A percentile compares a stretch with the other conserved stretches of the same genome.
These are phyloP conservation scores for Plectosphaerella sp. DNA, from an alignment of 2,329 filamentous ascomycete species.

Conservation along the genomic window DNA sequence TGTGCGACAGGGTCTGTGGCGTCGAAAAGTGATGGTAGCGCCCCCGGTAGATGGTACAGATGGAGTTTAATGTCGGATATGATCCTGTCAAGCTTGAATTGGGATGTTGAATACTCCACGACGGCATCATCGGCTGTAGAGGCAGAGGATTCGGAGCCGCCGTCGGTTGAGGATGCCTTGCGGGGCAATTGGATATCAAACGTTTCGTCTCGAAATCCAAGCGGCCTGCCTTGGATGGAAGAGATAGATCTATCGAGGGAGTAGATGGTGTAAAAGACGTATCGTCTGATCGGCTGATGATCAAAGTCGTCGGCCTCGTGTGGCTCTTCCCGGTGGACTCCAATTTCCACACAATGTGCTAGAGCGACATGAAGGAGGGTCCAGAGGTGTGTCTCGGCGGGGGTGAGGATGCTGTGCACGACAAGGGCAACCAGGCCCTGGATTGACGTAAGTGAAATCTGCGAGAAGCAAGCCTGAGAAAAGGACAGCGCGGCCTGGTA, in stretches of 20 bases:
- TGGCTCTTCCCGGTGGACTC: slow-evolving; percentile 27
- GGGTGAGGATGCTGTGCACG: slow-evolving; percentile 25
- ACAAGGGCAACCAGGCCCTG: slow-evolving; percentile 25
- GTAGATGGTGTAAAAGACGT: slow-evolving; percentile 29
- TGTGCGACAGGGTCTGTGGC: slow-evolving; percentile 5
- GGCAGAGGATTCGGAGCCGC: background rate
- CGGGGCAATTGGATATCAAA: slow-evolving; percentile 23
- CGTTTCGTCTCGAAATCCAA: slow-evolving; percentile 29
- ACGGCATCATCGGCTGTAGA: slow-evolving; percentile 5
- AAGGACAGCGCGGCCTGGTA: slow-evolving; percentile 24
- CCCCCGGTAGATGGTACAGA: slow-evolving; percentile 16
- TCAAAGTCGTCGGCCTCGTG: slow-evolving; percentile 5
- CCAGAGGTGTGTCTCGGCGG: slow-evolving; percentile 28
- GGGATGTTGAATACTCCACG: slow-evolving; percentile 16
- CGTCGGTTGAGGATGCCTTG: too few species aligned
- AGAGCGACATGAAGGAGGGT: slow-evolving; percentile 28
- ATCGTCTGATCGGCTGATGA: slow-evolving; percentile 13
- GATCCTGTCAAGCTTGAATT: slow-evolving; percentile 19
- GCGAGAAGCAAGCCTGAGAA: slow-evolving; percentile 24
- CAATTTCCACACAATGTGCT: slow-evolving; percentile 30
- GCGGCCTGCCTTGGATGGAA: slow-evolving; percentile 30
- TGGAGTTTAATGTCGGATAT: slow-evolving; percentile 17
- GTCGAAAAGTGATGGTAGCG: slow-evolving; percentile 11
- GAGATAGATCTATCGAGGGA: slow-evolving; percentile 29
- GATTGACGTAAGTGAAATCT: slow-evolving; percentile 24